phyloP scores from a whole-genome alignment of 495 filamentous ascomycete species.

The Evansstolkia leycettana region DNA sequence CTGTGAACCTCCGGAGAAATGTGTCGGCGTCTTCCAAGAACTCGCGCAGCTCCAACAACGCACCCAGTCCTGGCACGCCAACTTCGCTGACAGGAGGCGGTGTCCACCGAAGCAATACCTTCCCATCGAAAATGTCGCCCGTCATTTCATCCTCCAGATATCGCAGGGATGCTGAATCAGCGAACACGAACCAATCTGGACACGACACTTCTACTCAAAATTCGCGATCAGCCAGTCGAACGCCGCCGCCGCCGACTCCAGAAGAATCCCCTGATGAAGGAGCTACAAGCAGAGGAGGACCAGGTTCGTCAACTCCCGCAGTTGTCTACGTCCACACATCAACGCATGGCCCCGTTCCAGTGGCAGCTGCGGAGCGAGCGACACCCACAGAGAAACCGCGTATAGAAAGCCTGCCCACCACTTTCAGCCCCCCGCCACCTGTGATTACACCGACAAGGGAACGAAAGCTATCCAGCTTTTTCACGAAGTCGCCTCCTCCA shows the following conservation, averaged over 20 bases:
- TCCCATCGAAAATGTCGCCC: constrained; percentile 87
- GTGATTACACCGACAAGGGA: constrained; percentile 57
- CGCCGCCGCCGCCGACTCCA: constrained; percentile 17
- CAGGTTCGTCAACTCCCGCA: constrained; percentile 5
- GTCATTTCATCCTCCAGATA: constrained; percentile 47
- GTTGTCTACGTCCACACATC: constrained; percentile 20
- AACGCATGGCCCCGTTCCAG: constrained; percentile 24
- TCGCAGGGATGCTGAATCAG: constrained; percentile 15
- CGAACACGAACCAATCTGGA: constrained; percentile 15
- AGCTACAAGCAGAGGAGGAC: neutral
- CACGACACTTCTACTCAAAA: constrained; percentile 20
- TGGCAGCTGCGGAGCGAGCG: constrained; percentile 9
- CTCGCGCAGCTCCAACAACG: constrained; percentile 56
- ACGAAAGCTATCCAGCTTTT: constrained; percentile 54
- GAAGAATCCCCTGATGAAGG: neutral
- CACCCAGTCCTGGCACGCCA: constrained; percentile 61
- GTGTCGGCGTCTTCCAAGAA: constrained; percentile 64
- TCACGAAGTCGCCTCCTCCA: constrained; percentile 49
- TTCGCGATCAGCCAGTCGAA: constrained; percentile 23
- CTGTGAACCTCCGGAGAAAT: constrained; percentile 62
- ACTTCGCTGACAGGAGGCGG: constrained; percentile 46
- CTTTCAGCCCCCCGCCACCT: constrained; percentile 23
- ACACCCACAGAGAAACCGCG: constrained; percentile 17
- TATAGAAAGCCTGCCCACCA: constrained; percentile 27
- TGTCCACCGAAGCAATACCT: constrained; percentile 82